A percentile compares a stretch with the other conserved stretches of the same genome.
Conservation (phyloP, 805 yeast genomes). For the Torulaspora microellipsoides region DNA sequence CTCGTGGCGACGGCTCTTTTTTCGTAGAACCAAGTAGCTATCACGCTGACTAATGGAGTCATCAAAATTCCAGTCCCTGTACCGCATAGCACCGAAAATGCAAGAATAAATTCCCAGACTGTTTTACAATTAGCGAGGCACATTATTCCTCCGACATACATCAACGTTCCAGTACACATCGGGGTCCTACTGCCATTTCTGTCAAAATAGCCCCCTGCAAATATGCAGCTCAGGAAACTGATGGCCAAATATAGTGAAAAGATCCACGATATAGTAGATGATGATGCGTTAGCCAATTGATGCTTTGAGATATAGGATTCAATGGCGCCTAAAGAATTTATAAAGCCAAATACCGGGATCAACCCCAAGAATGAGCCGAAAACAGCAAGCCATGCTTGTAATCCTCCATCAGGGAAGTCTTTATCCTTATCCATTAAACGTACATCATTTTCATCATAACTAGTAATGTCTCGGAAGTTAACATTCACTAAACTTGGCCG, state of each 20-base stretch:
- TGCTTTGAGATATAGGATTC: slow-evolving; percentile 54
- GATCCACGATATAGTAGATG: slow-evolving; percentile 59
- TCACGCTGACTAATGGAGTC: slow-evolving; percentile 56
- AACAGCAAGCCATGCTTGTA: slow-evolving; percentile 51
- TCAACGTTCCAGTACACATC: slow-evolving; percentile 40
- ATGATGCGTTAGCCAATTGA: slow-evolving; percentile 47
- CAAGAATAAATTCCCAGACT: slow-evolving; percentile 57
- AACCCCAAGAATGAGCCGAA: slow-evolving; percentile 59
- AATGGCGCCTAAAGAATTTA: slow-evolving; percentile 62
- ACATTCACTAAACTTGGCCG: background rate
- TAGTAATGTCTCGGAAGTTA: slow-evolving; percentile 1
- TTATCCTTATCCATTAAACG: slow-evolving; percentile 17
- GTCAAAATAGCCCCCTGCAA: slow-evolving; percentile 61
- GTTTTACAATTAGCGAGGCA: slow-evolving; percentile 51
- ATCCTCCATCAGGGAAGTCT: slow-evolving; percentile 53
- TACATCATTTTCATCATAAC: slow-evolving; percentile 6
- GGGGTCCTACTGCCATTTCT: slow-evolving; percentile 50
- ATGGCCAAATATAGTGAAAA: slow-evolving; percentile 56
- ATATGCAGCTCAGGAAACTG: slow-evolving; percentile 48
- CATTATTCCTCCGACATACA: slow-evolving; percentile 50
- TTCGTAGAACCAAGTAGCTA: slow-evolving; percentile 60
- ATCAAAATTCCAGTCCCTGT: slow-evolving; percentile 56
- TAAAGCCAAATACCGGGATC: slow-evolving; percentile 53
- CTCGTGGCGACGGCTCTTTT: slow-evolving; percentile 57
- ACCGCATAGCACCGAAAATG: slow-evolving; percentile 55